Conservation (phyloP, 768 basidiomycete species). For the Imleria badia region DNA sequence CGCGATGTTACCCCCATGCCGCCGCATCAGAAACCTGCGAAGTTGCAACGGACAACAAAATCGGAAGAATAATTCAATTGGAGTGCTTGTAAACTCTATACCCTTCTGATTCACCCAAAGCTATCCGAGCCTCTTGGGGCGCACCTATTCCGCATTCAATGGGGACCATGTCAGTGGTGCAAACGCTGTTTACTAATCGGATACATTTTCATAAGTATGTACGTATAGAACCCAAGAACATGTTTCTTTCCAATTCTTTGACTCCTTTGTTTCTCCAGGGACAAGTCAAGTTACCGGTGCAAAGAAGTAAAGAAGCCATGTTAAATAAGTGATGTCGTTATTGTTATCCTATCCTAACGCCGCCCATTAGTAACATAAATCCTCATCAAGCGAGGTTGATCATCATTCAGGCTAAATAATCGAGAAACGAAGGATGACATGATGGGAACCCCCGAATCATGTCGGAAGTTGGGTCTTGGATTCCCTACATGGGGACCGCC, state of each 20-base stretch:
- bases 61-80: constrained; percentile 6
- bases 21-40: constrained; percentile 18
- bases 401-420: constrained; percentile 98
- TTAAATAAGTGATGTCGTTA: constrained; percentile 92
- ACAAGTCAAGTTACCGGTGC: neutral
- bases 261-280: neutral
- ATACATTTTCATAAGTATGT: constrained; percentile 82
- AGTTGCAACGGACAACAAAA: constrained; percentile 9
- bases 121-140: constrained; percentile 63
- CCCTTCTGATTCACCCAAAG: constrained; percentile 77
- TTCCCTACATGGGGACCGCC: neutral
- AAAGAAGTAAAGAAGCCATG: constrained; percentile 10
- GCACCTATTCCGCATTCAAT: constrained; percentile 95
- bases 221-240: constrained; percentile 8
- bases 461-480: neutral
- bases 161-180: constrained; percentile 94
- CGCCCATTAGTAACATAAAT: constrained; percentile 80
- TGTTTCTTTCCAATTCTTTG: neutral
- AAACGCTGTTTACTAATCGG: constrained; percentile 90
- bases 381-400: constrained; percentile 98
- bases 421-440: constrained; percentile 17
- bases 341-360: constrained; percentile 96
- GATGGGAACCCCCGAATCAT: neutral
- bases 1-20: constrained; percentile 1
- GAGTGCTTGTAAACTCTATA: constrained; percentile 60